These are phyloP conservation scores for Rhodotorula sp. DNA, from an alignment of 1,284 basidiomycete genomes.

Conservation along the genomic window DNA sequence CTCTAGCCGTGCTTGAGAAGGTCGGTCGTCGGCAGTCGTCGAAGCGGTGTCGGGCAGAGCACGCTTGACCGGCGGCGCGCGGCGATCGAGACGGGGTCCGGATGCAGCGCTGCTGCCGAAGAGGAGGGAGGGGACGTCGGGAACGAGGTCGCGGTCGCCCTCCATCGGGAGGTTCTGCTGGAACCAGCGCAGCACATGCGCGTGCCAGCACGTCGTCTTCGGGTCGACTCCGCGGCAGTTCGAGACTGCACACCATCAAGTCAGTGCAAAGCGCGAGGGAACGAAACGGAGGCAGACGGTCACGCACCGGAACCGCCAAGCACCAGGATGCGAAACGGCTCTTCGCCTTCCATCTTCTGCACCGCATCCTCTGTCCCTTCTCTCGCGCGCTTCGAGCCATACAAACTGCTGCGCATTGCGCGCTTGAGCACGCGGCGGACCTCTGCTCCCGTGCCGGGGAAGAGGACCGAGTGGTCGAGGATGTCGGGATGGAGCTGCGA, in stretches of 20 bases:
- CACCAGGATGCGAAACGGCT: constrained; percentile 40
- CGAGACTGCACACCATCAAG: constrained; percentile 18
- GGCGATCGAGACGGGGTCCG: background rate
- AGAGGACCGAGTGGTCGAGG: constrained; percentile 30
- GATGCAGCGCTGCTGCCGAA: background rate
- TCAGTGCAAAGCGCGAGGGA: no score
- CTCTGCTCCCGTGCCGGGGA: constrained; percentile 29
- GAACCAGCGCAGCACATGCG: constrained; percentile 37
- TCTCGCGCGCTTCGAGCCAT: constrained; percentile 11
- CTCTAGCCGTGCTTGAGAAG: background rate
- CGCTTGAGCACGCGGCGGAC: constrained; percentile 28
- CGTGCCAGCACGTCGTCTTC: constrained; percentile 37
- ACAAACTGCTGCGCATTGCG: constrained; percentile 33
- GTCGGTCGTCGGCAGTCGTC: no score
- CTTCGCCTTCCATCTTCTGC: constrained; percentile 25
- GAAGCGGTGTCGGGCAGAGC: background rate
- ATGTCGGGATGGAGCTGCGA: constrained; percentile 11
- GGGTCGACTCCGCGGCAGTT: constrained; percentile 42
- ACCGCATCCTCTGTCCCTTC: constrained; percentile 7
- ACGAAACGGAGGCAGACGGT: background rate
- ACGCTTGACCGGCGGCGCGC: background rate
- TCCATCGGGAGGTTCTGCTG: constrained; percentile 36
- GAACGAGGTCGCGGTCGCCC: constrained; percentile 28
- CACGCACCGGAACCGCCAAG: constrained; percentile 39
- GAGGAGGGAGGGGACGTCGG: constrained; percentile 4